Evolutionary conservation across 2,329 filamentous ascomycete species (phyloP), one percentile per base, ranked within the genome.

Genomic region (Alternaria angustiovoidea): DNA sequence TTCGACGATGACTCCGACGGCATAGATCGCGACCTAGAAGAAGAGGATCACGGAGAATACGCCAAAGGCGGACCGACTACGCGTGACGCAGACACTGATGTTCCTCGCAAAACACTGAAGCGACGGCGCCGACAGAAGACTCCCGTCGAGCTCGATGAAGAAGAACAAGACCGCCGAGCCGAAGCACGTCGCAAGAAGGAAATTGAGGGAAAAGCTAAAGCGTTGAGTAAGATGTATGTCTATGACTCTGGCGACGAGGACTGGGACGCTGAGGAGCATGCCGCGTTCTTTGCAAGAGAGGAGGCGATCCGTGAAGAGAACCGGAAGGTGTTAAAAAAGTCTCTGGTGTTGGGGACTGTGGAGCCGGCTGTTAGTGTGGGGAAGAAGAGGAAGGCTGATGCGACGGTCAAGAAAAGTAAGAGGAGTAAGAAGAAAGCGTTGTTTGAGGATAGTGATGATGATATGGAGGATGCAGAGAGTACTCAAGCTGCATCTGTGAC

Each of bases 161-260:
- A 89, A 58, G 82, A 83, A 47, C 75, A 84, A 16, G 82, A 86
- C 32, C 88, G 87, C 65, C 86, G 86, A 57, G 88, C 88, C 12
- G 84, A 85, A 12, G 86, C 84, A 55, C 84, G 89, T 38, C 85
- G 87, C 54, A 83, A 89, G 53, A 90, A 87, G 66, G 89, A 96
- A 66, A 81, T 87, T n/a, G 92, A 94, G 71, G 93, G 93, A 78
- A 85, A 88, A 49, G 83, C 84, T 32, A 91, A 90, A 74, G 91
- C 95, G 80, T 98, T 97, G 83, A 96, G 91, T 70, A 89, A 89
- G 24, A 80, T 94, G 39, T 94, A 89, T 70, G 91, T 99, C 51
- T 87, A 90, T 59, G 89, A 90, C 38, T 93, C 91, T 67, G 95
- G 98, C 74, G 95, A 98, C 54, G 93, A 97, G 68, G 93, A 96